Conservation (phyloP, 2,329 filamentous ascomycete species). For the Aspergillus uvarum region DNA sequence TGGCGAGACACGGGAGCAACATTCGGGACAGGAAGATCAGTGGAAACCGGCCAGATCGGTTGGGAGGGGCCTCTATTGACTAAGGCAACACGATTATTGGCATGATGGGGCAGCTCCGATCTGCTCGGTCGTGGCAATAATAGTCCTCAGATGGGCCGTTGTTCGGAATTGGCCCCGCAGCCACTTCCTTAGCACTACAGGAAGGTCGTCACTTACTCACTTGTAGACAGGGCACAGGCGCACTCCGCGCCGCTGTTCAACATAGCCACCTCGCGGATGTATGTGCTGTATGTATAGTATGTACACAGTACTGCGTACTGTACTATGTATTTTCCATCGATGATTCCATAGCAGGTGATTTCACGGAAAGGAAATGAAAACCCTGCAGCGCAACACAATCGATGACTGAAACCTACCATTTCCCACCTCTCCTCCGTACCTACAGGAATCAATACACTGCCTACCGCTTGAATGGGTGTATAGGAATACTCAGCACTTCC, state of each 20-base stretch:
- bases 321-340: background rate
- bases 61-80: slow-evolving; percentile 13
- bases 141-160: background rate
- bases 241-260: background rate
- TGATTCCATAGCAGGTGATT: background rate
- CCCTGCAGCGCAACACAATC: background rate
- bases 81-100: slow-evolving; percentile 12
- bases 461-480: background rate
- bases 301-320: too few species aligned
- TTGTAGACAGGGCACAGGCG: background rate
- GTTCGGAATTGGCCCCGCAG: background rate
- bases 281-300: too few species aligned
- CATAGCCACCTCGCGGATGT: background rate
- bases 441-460: background rate
- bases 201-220: too few species aligned
- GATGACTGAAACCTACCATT: background rate
- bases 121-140: slow-evolving; percentile 20
- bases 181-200: background rate
- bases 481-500: background rate
- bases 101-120: slow-evolving; percentile 11
- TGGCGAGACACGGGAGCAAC: slow-evolving; percentile 20
- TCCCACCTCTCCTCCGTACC: background rate
- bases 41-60: slow-evolving; percentile 25
- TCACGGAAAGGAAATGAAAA: too few species aligned
- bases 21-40: slow-evolving; percentile 26